Evolutionary conservation across 1,284 basidiomycete species (phyloP).

Genomic region (Trametes polyzona): DNA sequence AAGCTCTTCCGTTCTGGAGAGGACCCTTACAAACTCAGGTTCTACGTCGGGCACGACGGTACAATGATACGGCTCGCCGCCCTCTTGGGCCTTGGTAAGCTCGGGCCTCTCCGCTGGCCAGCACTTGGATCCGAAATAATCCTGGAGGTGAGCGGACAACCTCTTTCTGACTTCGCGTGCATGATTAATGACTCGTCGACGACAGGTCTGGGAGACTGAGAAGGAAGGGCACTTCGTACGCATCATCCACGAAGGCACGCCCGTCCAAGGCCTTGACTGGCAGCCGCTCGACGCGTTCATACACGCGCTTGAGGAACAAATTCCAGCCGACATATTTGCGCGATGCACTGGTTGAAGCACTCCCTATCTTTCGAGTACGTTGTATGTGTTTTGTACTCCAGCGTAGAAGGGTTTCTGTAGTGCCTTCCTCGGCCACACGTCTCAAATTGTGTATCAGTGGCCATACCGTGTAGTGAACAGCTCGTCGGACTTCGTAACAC

Average conservation of each 20-base stretch:
- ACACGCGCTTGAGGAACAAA: slow-evolving; percentile 38
- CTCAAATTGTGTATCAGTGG: too few species aligned
- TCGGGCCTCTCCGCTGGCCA: slow-evolving; percentile 48
- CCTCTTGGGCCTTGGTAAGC: slow-evolving; percentile 47
- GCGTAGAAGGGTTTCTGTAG: too few species aligned
- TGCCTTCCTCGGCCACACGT: too few species aligned
- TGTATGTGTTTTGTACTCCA: too few species aligned
- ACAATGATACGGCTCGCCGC: slow-evolving; percentile 54
- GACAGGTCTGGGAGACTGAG: slow-evolving; percentile 46
- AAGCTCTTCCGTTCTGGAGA: slow-evolving; percentile 36
- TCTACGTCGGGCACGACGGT: slow-evolving; percentile 57
- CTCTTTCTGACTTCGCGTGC: too few species aligned
- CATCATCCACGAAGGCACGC: slow-evolving; percentile 50
- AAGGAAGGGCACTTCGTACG: slow-evolving; percentile 43
- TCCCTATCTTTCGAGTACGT: too few species aligned
- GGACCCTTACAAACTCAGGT: slow-evolving; percentile 43
- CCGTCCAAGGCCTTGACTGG: slow-evolving; percentile 45
- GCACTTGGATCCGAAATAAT: slow-evolving; percentile 55
- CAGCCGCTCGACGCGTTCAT: slow-evolving; percentile 43
- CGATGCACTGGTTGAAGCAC: slow-evolving; percentile 31
- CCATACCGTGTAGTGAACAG: too few species aligned
- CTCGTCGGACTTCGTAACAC: too few species aligned
- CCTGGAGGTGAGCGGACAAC: slow-evolving; percentile 44
- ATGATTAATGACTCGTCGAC: neutral
- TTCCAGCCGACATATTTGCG: slow-evolving; percentile 43